Base-by-base conservation (phyloP, 148 eudicot genomes). In the Persicaria maculosa region DNA sequence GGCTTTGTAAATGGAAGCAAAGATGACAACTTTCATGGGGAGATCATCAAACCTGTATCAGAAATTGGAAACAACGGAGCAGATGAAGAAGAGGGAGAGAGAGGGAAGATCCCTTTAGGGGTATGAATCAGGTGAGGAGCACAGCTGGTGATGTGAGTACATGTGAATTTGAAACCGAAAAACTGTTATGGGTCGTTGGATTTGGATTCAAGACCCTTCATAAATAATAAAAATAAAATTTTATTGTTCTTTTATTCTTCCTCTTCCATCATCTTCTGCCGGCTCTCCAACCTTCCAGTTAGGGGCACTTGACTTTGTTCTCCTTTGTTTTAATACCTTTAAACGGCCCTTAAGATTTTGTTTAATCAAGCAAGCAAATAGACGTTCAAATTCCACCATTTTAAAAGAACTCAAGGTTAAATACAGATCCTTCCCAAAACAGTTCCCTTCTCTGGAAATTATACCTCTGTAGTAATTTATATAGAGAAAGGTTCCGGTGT, bases 101-200 rank as follows among this genome's bases (percentile, higher is more conserved):
- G 36, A 31, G 69, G 36, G 15, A 65, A 14, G 69, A 36, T 36
- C 45, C 46, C 16, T 36, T 64, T 31, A 31, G 2, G 43, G 36
- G 68, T 44, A 62, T 15, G n/a, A 62, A 62, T 62, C 68, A 25
- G 68, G 16, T 31, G 68, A 65, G 46, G 69, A 12, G 68, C 68
- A 64, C 68, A 64, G 68, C 68, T 64, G 68, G 44, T 12, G 4
- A 2, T 9, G 40, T 59, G 40, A 1, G 4, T 59, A 20, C 40
- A 59, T 12, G 12, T 61, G 44, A 44, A 61, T 25, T 31, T 20
- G 68, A 31, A 61, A 61, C 44, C 44, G 44, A 61, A 65, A 19
- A 36, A 58, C 65, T 58, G 12, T 4, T 58, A 65, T 46, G 31
- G 17, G 46, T 40, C 69, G 46, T 40, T 65, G 69, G 69, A 36